Conservation (phyloP, 1,284 basidiomycete species). For the Fomitopsis pinicola region DNA sequence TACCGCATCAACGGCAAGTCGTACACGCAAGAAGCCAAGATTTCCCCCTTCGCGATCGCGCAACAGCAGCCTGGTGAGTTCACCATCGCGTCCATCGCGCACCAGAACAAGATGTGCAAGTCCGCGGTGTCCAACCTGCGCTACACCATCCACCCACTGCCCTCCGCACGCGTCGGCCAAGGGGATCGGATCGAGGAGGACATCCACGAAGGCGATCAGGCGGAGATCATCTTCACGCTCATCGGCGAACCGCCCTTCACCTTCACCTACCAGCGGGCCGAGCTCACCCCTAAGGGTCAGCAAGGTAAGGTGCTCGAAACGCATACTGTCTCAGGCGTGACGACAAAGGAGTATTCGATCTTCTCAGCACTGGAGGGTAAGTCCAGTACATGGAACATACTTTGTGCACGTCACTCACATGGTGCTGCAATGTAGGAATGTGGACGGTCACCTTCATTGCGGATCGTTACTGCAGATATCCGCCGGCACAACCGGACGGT, state of each 20-base stretch:
- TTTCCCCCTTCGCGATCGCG: conserved; percentile 78
- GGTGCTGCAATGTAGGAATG: conserved; percentile 51
- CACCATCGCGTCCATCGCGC: conserved; percentile 80
- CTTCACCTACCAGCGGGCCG: conserved; percentile 87
- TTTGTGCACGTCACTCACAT: conserved; percentile 10
- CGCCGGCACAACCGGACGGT: conserved; percentile 25
- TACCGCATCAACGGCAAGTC: conserved; percentile 80
- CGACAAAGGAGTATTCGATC: conserved; percentile 78
- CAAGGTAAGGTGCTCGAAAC: conserved; percentile 81
- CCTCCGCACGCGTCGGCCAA: conserved; percentile 82
- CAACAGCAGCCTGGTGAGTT: conserved; percentile 84
- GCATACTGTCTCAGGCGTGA: conserved; percentile 81
- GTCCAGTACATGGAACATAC: conserved; percentile 16
- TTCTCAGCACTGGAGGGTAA: conserved; percentile 84
- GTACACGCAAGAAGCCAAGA: conserved; percentile 71
- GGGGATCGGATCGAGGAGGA: conserved; percentile 81
- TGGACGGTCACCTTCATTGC: conserved; percentile 78
- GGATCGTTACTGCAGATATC: conserved; percentile 31
- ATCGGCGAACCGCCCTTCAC: conserved; percentile 92
- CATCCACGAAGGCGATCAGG: conserved; percentile 91
- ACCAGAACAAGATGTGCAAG: conserved; percentile 88
- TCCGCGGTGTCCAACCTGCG: conserved; percentile 73
- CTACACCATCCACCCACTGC: conserved; percentile 79
- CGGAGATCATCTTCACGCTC: conserved; percentile 88
- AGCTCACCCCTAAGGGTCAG: conserved; percentile 54